Base-by-base conservation (phyloP, 768 basidiomycete genomes). In the Lentinus tigrinus region DNA sequence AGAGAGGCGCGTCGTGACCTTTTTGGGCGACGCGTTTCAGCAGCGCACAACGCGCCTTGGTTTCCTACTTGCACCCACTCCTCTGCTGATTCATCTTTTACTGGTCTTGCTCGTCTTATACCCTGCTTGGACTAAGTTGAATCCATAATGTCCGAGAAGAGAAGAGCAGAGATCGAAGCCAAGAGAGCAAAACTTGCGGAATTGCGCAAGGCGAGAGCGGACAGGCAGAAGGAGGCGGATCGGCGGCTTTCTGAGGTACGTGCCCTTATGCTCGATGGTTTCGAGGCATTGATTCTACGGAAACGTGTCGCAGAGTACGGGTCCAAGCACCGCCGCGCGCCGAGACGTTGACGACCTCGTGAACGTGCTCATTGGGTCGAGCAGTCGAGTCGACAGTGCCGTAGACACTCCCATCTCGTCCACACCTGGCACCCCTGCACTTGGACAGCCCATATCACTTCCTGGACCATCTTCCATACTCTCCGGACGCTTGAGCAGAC, bases 111-210 rank as follows among this genome's bases (percentile, higher is more conserved):
- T 50, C 8, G 4, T n/a, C 27, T 16, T 16, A 37, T 52, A 48
- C 11, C 46, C 17, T 13, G 8, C 37, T 11, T 5, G 8, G 38
- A 28, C 19, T 14, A 0, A 38, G 4, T 13, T 27, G 39, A 21
- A 14, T 17, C 5, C 23, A 36, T 44, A 52, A 83, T 81, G 79
- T 85, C 88, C 24, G 65, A 87, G 65, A 82, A 82, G 73, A 81
- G 93, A 48, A 76, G 91, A 68, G 86, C 87, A 67, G 95, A 97
- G 74, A 90, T 98, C 58, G 93, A 94, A 72, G 91, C 88, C 24
- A 98, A 98, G 75, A 78, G 88, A 61, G 84, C 85, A 11, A 95
- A 93, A 73, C 85, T 98, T 34, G 91, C 85, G 49, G 92, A 93
- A 62, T 79, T 97, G 37, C 80, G 91, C 54, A 83, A 88, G 70